Base-by-base conservation (phyloP, 257 asterid genomes). In the Forsythia suspensa region DNA sequence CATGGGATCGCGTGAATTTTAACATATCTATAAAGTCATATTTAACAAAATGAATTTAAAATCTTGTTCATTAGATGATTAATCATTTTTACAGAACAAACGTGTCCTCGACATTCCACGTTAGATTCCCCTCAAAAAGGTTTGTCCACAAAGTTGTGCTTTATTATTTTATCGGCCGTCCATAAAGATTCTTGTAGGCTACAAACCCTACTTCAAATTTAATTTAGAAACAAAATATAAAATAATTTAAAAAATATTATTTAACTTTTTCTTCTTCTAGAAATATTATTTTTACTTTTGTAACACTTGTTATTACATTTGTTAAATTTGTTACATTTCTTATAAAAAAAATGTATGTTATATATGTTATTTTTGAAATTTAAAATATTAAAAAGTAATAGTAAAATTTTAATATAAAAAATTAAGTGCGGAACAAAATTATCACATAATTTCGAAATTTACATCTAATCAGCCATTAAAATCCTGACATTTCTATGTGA, bases 141-240 rank as follows among this genome's bases (percentile, higher is more conserved):
- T 20, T 8, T 7, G 70, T 63, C 38, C 21, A n/a, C 34, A 74
- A 55, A 36, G 38, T 39, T 37, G 52, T 16, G 68, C 82, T 79
- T 66, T 73, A 36, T 44, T 39, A 10, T 41, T 39, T 68, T 3
- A 41, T 57, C 40, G 36, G 75, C 79, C 71, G 71, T 15, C 80
- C 52, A 42, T 77, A 82, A 78, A 82, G 86, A 2, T 74, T 78
- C 51, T 59, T 40, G 15, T 37, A 24, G 36, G 73, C 57, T 46
- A 11, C 21, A 38, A 21, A 21, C 68, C 66, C 15, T 21, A n/a
- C 8, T 61, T 61, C 3, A 20, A 72, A 37, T 48, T 40, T 11
- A 39, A 9, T 61, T 52, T 48, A 37, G 57, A 74, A 29, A 29
- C 34, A 29, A 29, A 29, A 29, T 29, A 29, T 29, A 29, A 29